A percentile compares a stretch with the other conserved stretches of the same genome.
These are phyloP conservation scores for Microcos paniculata DNA, from an alignment of 345 rosid species.

Conservation along the genomic window DNA sequence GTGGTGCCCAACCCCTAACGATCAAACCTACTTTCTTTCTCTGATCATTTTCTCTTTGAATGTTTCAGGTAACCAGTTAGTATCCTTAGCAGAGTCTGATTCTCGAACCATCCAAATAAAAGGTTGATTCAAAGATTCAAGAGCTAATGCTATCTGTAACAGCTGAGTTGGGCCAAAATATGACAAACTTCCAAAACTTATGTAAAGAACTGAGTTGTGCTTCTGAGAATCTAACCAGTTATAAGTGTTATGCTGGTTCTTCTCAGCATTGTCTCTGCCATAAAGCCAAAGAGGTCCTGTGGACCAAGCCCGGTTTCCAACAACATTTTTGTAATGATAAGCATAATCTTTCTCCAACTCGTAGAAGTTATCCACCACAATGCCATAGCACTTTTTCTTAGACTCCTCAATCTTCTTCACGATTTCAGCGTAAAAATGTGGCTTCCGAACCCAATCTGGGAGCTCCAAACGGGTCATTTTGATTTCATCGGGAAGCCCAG, in stretches of 20 bases:
- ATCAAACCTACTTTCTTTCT: slow-evolving; percentile 14
- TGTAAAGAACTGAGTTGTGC: slow-evolving; percentile 42
- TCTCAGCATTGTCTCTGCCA: slow-evolving; percentile 25
- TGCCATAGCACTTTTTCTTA: slow-evolving; percentile 27
- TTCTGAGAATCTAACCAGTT: slow-evolving; percentile 56
- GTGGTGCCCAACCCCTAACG: slow-evolving; percentile 37
- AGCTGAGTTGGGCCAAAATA: slow-evolving; percentile 31
- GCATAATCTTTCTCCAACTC: slow-evolving; percentile 39
- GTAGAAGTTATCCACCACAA: slow-evolving; percentile 36
- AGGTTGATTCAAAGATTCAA: slow-evolving; percentile 31
- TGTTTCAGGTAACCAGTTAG: slow-evolving; percentile 6
- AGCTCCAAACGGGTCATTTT: slow-evolving; percentile 19
- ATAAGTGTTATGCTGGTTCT: slow-evolving; percentile 7
- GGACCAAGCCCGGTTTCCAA: slow-evolving; percentile 41
- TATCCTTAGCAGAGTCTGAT: background rate
- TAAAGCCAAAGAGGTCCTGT: slow-evolving; percentile 41
- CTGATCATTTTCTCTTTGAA: slow-evolving; percentile 19
- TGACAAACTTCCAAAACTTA: slow-evolving; percentile 44
- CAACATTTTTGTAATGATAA: slow-evolving; percentile 27
- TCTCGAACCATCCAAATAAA: slow-evolving; percentile 38
- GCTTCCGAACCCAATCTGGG: background rate
- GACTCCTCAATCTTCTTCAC: slow-evolving; percentile 12
- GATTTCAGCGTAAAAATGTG: background rate
- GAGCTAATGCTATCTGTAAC: slow-evolving; percentile 34
- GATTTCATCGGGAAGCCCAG: slow-evolving; percentile 26